These are phyloP conservation scores for Houttuynia cordata DNA, from an alignment of 164 flowering plant genomes.

Conservation along the genomic window DNA sequence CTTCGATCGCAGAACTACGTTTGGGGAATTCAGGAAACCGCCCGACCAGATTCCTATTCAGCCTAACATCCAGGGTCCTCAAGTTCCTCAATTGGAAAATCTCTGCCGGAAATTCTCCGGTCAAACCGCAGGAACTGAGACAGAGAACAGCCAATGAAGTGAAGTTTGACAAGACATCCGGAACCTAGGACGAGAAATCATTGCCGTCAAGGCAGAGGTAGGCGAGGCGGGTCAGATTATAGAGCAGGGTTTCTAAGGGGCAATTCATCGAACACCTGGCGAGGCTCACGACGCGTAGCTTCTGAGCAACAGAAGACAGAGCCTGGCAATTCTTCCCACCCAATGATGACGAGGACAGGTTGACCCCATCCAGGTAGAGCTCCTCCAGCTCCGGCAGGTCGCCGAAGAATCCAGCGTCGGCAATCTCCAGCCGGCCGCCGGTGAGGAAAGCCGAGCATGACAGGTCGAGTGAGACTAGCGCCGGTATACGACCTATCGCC, in stretches of 20 bases:
- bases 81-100: conserved; percentile 19
- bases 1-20: conserved; percentile 12
- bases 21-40: conserved; percentile 21
- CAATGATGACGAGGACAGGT: conserved; percentile 14
- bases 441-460: conserved; percentile 9
- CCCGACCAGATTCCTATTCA: conserved; percentile 18
- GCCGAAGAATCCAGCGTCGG: conserved; percentile 12
- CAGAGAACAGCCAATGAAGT: conserved; percentile 17
- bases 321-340: conserved; percentile 15
- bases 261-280: conserved; percentile 20
- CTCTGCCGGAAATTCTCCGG: conserved; percentile 21
- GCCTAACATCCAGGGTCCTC: conserved; percentile 11
- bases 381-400: conserved; percentile 17
- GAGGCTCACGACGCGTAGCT: conserved; percentile 22
- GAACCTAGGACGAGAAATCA: conserved; percentile 10
- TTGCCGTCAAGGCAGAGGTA: conserved; percentile 1
- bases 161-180: conserved; percentile 21
- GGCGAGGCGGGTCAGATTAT: not conserved
- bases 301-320: conserved; percentile 21
- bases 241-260: conserved; percentile 7
- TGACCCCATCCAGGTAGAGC: conserved; percentile 28
- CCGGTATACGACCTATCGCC: conserved; percentile 18
- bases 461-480: conserved; percentile 16
- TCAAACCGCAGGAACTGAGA: conserved; percentile 17
- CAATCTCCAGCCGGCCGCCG: conserved; percentile 1